phyloP scores from a whole-genome alignment of 2,329 filamentous ascomycete genomes.

The Cytospora chrysosperma region DNA sequence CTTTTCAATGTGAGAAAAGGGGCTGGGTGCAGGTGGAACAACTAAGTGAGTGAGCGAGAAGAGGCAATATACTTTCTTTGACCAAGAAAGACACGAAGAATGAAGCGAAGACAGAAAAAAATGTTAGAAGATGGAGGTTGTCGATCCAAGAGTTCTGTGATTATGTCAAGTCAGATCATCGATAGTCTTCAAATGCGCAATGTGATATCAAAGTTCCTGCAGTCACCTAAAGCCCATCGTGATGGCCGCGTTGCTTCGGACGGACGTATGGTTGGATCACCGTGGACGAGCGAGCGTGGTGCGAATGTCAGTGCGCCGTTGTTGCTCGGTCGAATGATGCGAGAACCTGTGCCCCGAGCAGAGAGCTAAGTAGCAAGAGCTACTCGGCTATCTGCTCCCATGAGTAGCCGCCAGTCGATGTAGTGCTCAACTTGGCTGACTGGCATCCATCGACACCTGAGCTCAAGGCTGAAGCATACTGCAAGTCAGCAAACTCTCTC shows the following conservation, averaged over 20 bases:
- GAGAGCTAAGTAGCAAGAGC: neutral
- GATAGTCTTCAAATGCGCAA: neutral
- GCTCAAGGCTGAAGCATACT: too few relatives aligned
- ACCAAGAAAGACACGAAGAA: neutral
- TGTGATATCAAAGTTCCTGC: neutral
- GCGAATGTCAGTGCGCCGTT: neutral
- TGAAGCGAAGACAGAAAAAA: neutral
- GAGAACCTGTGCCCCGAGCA: neutral
- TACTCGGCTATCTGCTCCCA: neutral
- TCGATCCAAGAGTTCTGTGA: neutral
- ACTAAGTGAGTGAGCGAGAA: too few relatives aligned
- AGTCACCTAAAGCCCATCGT: neutral
- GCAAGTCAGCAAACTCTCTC: neutral
- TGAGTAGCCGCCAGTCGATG: neutral
- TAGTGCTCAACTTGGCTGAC: neutral
- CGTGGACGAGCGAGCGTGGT: neutral
- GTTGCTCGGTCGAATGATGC: neutral
- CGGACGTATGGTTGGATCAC: neutral
- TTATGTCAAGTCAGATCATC: neutral
- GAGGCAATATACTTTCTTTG: too few relatives aligned
- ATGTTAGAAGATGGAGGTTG: neutral
- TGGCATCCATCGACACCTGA: neutral
- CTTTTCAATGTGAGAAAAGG: too few relatives aligned
- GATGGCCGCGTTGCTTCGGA: neutral
- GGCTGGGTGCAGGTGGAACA: too few relatives aligned